Evolutionary conservation across 306 rosid genomes (phyloP), one percentile per base, ranked within the genome.

Genomic region (Begonia masoniana): DNA sequence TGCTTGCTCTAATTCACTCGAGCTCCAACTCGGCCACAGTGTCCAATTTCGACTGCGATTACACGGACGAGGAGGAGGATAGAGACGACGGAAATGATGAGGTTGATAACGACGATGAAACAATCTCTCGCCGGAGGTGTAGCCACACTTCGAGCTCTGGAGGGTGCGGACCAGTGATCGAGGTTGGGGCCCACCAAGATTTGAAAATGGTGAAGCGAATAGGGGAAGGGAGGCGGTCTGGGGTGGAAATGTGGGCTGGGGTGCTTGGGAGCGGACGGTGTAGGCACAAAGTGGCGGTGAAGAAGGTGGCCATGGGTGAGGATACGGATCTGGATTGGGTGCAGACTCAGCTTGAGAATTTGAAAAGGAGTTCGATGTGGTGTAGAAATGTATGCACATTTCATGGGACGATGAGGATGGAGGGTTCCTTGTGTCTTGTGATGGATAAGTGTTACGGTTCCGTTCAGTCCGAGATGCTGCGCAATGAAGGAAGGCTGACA

Each of bases 291-390:
- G 86, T 91, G 58, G 93, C 79, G 5, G 84, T 81, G 73, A 91
- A 91, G 94, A 91, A 83, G 74, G 92, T 74, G 51, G 72, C 50
- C 4, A 50, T 79, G 58, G 52, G 47, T 54, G 92, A 83, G 50
- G 94, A 78, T 47, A 74, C 76, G 65, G 85, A 82, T 70, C 72
- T 83, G 76, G 88, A 87, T 55, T 86, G 94, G 96, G 82, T 85
- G 62, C 72, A 71, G 54, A 92, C 80, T 60, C 82, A 83, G 62
- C 73, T 91, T 10, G 96, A 86, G 62, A 77, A 71, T 69, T 69
- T 91, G 84, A 82, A 92, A 45, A 76, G 88, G 43, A 86, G 96
- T 9, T 86, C 99, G 10, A 79, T 91, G 99, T 91, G 99, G 99
- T 91, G 99, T 54, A 62, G 99, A 68, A 91, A 91, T 71, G 88